Conservation (phyloP, 2,329 filamentous ascomycete species). For the Pestalotiopsis sp. region DNA sequence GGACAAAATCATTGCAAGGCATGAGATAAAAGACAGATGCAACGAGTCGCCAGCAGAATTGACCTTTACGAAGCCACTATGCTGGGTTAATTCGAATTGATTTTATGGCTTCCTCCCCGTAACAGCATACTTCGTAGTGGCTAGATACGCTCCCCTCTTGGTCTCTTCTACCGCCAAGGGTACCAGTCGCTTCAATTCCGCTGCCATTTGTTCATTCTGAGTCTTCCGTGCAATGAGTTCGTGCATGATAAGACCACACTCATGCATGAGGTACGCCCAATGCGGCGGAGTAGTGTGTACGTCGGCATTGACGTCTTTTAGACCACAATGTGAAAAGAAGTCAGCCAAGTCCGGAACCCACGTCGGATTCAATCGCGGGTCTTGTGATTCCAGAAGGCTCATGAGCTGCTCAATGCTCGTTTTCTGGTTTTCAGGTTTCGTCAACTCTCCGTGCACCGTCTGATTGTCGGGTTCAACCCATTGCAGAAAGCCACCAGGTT, state of each 20-base stretch:
- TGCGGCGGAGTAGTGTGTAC: conserved; percentile 5
- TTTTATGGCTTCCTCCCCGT: conserved; percentile 4
- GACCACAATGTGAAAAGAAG: background rate
- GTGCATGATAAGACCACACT: conserved; percentile 19
- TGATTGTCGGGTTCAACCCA: conserved; percentile 11
- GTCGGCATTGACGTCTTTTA: background rate
- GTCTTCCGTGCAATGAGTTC: conserved; percentile 14
- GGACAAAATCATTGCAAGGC: no score
- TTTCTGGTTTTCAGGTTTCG: background rate
- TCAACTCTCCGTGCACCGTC: conserved; percentile 5
- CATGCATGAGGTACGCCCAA: conserved; percentile 9
- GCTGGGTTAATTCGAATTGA: no score
- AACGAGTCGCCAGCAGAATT: no score
- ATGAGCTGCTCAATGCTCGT: conserved; percentile 8
- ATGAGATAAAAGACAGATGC: no score
- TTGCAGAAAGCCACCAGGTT: conserved; percentile 5
- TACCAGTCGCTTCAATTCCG: conserved; percentile 8
- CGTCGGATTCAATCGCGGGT: conserved; percentile 8
- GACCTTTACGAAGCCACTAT: no score
- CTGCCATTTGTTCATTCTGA: conserved; percentile 10
- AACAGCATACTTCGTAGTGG: conserved; percentile 7
- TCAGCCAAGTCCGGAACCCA: conserved; percentile 8
- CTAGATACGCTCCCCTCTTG: conserved; percentile 9
- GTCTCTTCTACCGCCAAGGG: conserved; percentile 9
- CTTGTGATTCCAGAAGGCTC: conserved; percentile 4